Evolutionary conservation across 352 stramenopile species (phyloP).

Genomic region (Globisporangium iwayamae): DNA sequence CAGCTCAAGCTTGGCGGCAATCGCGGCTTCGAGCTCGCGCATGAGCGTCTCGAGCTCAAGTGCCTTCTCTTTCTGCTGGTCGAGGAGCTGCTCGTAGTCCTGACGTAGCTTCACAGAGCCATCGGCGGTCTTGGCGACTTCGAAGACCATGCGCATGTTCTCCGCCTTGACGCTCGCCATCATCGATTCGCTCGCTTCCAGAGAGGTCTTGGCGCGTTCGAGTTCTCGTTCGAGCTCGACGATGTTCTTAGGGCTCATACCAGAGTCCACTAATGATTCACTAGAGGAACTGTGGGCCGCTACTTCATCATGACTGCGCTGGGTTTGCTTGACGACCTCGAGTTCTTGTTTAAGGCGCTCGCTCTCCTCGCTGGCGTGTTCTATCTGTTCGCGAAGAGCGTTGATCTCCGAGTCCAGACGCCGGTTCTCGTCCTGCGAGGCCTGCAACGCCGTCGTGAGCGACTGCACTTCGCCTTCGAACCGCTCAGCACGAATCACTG

Average conservation of each 20-base stretch:
- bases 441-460: conserved; percentile 16
- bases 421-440: conserved; percentile 17
- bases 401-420: conserved; percentile 17
- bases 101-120: conserved; percentile 54
- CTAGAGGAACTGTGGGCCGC: background rate
- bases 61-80: conserved; percentile 30
- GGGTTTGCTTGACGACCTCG: conserved; percentile 6
- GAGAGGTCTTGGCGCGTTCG: conserved; percentile 24
- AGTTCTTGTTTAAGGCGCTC: conserved; percentile 23
- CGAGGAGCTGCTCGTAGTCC: conserved; percentile 45
- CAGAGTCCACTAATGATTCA: background rate
- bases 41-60: conserved; percentile 28
- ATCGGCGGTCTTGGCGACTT: conserved; percentile 68
- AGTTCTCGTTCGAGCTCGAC: conserved; percentile 22
- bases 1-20: conserved; percentile 27
- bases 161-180: conserved; percentile 61
- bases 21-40: conserved; percentile 26
- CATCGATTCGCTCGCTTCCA: conserved; percentile 42
- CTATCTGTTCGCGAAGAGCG: conserved; percentile 21
- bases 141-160: conserved; percentile 74
- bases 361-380: conserved; percentile 23
- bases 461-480: conserved; percentile 26
- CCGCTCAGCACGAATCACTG: background rate
- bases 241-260: background rate
- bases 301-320: background rate